Percentiles rank a stretch among this genome's conserved stretches.
Conservation (phyloP, 208 protist species). For the Phytomonas serpens region DNA sequence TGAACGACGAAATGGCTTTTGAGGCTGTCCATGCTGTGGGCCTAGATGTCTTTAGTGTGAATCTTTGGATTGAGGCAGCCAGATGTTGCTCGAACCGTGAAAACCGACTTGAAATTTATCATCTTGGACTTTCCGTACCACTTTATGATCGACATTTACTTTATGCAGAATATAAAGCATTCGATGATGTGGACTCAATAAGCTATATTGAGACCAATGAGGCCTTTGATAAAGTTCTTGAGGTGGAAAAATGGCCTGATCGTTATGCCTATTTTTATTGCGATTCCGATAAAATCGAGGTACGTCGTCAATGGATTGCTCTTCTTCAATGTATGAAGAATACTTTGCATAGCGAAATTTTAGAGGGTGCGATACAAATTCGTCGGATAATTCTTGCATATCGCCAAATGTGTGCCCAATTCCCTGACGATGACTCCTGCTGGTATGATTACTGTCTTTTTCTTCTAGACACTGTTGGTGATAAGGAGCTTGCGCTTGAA, state of each 20-base stretch:
- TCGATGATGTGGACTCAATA: slow-evolving; percentile 16
- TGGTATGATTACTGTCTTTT: slow-evolving; percentile 78
- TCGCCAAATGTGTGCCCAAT: slow-evolving; percentile 69
- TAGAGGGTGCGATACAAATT: slow-evolving; percentile 38
- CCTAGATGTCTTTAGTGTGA: slow-evolving; percentile 58
- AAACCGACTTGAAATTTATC: slow-evolving; percentile 47
- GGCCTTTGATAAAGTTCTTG: slow-evolving; percentile 17
- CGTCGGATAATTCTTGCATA: slow-evolving; percentile 72
- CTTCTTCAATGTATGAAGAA: slow-evolving; percentile 37
- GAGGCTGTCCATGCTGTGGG: slow-evolving; percentile 65
- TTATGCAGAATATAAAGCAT: slow-evolving; percentile 35
- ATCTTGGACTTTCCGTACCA: slow-evolving; percentile 59
- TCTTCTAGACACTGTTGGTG: slow-evolving; percentile 36
- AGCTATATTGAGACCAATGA: slow-evolving; percentile 11
- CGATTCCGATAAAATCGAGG: slow-evolving; percentile 17
- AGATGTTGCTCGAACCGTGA: slow-evolving; percentile 22
- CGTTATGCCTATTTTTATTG: slow-evolving; percentile 36
- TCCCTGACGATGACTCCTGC: slow-evolving; percentile 50
- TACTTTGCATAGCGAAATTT: slow-evolving; percentile 14
- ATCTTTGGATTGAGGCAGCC: slow-evolving; percentile 59
- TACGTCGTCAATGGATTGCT: slow-evolving; percentile 36
- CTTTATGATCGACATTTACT: slow-evolving; percentile 35
- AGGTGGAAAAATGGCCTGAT: slow-evolving; percentile 52
- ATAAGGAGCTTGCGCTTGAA: slow-evolving; percentile 30
- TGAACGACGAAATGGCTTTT: slow-evolving; percentile 49